A percentile compares a stretch with the other conserved stretches of the same genome.
These are phyloP conservation scores for Penicillium lagena DNA, from an alignment of 495 filamentous ascomycete genomes.

Conservation along the genomic window DNA sequence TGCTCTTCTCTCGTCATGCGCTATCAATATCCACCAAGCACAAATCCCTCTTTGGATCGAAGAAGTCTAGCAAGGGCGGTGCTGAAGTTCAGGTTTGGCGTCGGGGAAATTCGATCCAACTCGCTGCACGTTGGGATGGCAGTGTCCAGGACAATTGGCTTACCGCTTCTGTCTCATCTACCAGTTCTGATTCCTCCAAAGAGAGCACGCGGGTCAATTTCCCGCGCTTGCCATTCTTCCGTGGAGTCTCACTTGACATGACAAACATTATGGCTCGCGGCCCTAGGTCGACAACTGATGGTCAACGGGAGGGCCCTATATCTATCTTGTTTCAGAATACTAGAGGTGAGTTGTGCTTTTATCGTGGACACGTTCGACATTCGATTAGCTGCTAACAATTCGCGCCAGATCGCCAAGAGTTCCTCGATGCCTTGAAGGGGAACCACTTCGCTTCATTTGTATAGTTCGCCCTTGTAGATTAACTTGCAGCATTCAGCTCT, in stretches of 20 bases:
- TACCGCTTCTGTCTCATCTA: conserved; percentile 15
- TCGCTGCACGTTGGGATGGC: conserved; percentile 28
- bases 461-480: no score
- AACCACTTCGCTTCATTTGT: not conserved
- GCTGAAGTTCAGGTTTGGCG: conserved; percentile 33
- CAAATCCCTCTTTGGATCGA: conserved; percentile 13
- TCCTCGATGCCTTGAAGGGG: conserved; percentile 14
- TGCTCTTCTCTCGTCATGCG: conserved; percentile 26
- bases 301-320: conserved; percentile 19
- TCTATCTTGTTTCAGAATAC: conserved; percentile 22
- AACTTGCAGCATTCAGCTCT: no score
- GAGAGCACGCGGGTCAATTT: conserved; percentile 23
- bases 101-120: conserved; percentile 13
- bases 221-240: conserved; percentile 10
- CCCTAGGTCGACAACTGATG: conserved; percentile 16
- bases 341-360: conserved; percentile 14
- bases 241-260: conserved; percentile 31
- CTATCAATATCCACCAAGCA: conserved; percentile 24
- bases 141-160: conserved; percentile 30
- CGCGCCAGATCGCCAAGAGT: conserved; percentile 7
- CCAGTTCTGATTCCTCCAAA: conserved; percentile 6
- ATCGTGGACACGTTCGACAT: not conserved
- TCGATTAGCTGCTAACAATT: not conserved
- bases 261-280: conserved; percentile 21
- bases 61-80: conserved; percentile 24